Evolutionary conservation across 352 stramenopile genomes (phyloP).

Genomic region (Pythium phragmiticola): DNA sequence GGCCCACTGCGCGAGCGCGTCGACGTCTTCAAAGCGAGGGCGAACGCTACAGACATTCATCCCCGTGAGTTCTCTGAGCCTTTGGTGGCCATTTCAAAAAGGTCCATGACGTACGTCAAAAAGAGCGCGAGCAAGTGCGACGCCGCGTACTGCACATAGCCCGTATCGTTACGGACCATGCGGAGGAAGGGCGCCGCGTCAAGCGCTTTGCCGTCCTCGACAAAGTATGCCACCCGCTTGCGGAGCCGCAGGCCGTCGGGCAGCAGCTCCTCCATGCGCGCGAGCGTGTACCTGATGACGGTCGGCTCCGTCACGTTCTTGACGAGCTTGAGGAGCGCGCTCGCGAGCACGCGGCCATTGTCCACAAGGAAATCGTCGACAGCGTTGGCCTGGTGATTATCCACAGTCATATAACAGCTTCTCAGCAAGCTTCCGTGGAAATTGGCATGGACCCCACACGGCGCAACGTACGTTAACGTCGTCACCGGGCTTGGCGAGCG

Average conservation of each 20-base stretch:
- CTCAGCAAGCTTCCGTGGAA: background rate
- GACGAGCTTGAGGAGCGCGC: slow-evolving; percentile 77
- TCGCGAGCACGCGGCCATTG: slow-evolving; percentile 56
- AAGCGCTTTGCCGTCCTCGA: slow-evolving; percentile 67
- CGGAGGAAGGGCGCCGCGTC: slow-evolving; percentile 80
- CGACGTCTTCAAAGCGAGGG: slow-evolving; percentile 74
- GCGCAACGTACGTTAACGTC: slow-evolving; percentile 45
- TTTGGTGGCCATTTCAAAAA: background rate
- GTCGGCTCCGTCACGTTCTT: slow-evolving; percentile 89
- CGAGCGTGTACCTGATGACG: slow-evolving; percentile 85
- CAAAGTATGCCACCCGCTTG: slow-evolving; percentile 79
- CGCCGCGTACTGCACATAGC: slow-evolving; percentile 83
- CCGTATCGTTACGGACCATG: slow-evolving; percentile 83
- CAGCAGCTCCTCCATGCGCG: slow-evolving; percentile 84
- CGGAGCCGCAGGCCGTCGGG: slow-evolving; percentile 76
- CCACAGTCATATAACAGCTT: background rate
- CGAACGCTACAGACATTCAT: slow-evolving; percentile 43
- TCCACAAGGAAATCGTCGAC: slow-evolving; percentile 78
- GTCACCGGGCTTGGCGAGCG: slow-evolving; percentile 58
- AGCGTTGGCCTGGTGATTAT: slow-evolving; percentile 42
- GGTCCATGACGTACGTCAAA: slow-evolving; percentile 49
- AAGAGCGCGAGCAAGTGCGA: slow-evolving; percentile 82
- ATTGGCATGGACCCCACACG: background rate
- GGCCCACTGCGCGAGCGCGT: slow-evolving; percentile 74
- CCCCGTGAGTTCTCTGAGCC: background rate